Evolutionary conservation across 2,329 filamentous ascomycete genomes (phyloP), one percentile per base, ranked within the genome.

Genomic region (Nemania abortiva): DNA sequence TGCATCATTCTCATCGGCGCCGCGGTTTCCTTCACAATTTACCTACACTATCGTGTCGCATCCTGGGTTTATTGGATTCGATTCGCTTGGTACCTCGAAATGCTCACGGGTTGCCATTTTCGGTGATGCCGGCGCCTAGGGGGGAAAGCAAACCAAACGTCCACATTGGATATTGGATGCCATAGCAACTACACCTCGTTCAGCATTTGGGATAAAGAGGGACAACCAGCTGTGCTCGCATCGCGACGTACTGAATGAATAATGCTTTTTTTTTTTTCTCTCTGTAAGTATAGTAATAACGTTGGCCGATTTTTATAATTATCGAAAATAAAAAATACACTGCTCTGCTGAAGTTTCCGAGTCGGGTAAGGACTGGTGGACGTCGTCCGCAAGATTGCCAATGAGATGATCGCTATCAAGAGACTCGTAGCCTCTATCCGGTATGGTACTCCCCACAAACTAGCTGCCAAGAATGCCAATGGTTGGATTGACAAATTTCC

Each of bases 101-200:
- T 58, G 20, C 50, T 27, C 20, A 27, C 68, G 68, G 68, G 15
- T 68, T 68, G 61, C 68, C 61, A 27, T 29, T 68, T 65, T 62
- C 11, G 57, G 59, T 42, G 24, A 64, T 61, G 31, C 59, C 64
- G 64, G 49, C 55, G 24, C 42, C 34, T 42, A 7, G 13, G 24
- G 24, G 24, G 24, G 24, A 27, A 27, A 27, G 31, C 29, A 6
- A n/a, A 22, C 7, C 45, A 47, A 20, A 47, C 47, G 4, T 24
- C 20, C 47, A 50, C 13, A 29, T n/a, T 18, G 50, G 24, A 27
- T 37, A 34, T 4, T n/a, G 11, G 13, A 53, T 53, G 27, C 27
- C 11, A 27, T 5, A 24, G 7, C 49, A 29, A 22, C 13, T 18
- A 24, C 22, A 27, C 10, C 4, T 31, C 31, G 9, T 27, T 18